Conservation (phyloP, 129 eudicot species). For the Solidago caesia region DNA sequence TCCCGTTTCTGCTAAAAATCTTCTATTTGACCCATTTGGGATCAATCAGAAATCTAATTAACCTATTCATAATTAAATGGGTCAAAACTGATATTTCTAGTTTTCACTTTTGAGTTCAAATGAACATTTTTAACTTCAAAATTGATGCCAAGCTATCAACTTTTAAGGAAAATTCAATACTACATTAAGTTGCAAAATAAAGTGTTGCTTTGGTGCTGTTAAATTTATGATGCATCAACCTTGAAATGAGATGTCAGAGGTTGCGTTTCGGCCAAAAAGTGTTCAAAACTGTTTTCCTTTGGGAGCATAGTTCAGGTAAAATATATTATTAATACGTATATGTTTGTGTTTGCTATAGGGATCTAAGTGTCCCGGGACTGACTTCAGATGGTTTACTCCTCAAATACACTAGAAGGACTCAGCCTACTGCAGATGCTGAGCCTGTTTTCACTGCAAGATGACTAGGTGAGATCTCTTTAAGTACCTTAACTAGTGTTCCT, state of each 20-base stretch:
- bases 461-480: conserved; percentile 2
- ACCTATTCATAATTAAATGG: no score
- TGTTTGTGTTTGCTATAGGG: conserved; percentile 48
- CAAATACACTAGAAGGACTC: conserved; percentile 86
- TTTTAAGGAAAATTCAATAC: neutral
- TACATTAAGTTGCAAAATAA: neutral
- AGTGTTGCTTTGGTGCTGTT: neutral
- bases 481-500: conserved; percentile 17
- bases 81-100: neutral
- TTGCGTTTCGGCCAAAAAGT: neutral
- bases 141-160: neutral
- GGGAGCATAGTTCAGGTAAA: neutral
- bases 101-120: neutral
- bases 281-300: neutral
- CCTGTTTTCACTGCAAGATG: conserved; percentile 88
- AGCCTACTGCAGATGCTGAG: conserved; percentile 71
- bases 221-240: neutral
- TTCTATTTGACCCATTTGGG: neutral
- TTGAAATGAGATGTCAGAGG: neutral
- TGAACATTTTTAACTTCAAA: neutral
- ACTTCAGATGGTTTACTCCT: conserved; percentile 92
- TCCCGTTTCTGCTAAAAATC: neutral
- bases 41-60: neutral
- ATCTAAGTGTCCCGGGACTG: conserved; percentile 91
- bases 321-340: neutral